Conservation (phyloP, 2,329 filamentous ascomycete genomes). For the Byssothecium circinans region DNA sequence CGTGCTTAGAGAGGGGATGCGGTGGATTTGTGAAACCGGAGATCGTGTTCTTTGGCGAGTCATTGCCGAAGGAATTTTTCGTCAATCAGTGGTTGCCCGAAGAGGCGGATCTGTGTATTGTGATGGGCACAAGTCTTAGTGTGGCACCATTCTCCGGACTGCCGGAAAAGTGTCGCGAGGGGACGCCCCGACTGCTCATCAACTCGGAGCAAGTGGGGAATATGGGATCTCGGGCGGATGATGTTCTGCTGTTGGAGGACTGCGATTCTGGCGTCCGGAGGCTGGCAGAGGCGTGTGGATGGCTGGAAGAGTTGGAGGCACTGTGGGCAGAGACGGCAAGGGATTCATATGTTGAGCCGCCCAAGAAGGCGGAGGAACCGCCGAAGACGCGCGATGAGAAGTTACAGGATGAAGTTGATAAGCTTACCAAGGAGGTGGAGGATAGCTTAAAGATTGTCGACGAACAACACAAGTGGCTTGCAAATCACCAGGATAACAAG, state of each 20-base stretch:
- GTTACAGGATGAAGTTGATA: slow-evolving; percentile 60
- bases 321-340: slow-evolving; percentile 69
- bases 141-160: slow-evolving; percentile 89
- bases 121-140: slow-evolving; percentile 84
- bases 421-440: slow-evolving; percentile 61
- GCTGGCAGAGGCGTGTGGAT: slow-evolving; percentile 79
- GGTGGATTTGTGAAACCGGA: slow-evolving; percentile 86
- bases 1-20: slow-evolving; percentile 65
- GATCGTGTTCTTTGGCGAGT: slow-evolving; percentile 91
- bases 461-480: slow-evolving; percentile 38
- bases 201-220: slow-evolving; percentile 83
- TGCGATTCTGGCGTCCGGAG: slow-evolving; percentile 81
- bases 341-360: slow-evolving; percentile 54
- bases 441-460: slow-evolving; percentile 48
- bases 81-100: slow-evolving; percentile 57
- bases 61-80: slow-evolving; percentile 68
- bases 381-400: slow-evolving; percentile 56
- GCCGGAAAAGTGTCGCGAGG: slow-evolving; percentile 63
- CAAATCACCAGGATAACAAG: slow-evolving; percentile 35
- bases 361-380: slow-evolving; percentile 24
- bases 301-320: slow-evolving; percentile 78
- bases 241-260: slow-evolving; percentile 79
- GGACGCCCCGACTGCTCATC: slow-evolving; percentile 77
- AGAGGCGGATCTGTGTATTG: slow-evolving; percentile 74
- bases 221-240: slow-evolving; percentile 75